These are phyloP conservation scores for Apiospora sp. DNA, from an alignment of 2,329 filamentous ascomycete species.

Conservation along the genomic window DNA sequence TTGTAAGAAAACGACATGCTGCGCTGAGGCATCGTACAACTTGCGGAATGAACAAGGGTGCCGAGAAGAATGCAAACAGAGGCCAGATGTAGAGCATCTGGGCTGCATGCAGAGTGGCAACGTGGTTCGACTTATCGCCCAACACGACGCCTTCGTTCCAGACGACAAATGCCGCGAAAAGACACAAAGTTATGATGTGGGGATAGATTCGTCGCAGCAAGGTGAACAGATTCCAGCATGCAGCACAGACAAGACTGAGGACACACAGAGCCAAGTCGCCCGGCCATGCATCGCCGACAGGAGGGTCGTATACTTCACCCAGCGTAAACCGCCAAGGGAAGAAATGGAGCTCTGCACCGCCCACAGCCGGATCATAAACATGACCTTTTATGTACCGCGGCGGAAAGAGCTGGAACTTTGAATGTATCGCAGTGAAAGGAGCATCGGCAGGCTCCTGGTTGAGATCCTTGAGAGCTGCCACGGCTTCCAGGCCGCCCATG, in stretches of 20 bases:
- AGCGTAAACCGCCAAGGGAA: slow-evolving; percentile 53
- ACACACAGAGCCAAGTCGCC: slow-evolving; percentile 64
- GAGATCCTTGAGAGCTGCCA: slow-evolving; percentile 59
- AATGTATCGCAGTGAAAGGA: slow-evolving; percentile 41
- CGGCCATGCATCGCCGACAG: slow-evolving; percentile 54
- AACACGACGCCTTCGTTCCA: slow-evolving; percentile 95
- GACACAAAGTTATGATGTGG: slow-evolving; percentile 65
- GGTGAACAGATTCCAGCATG: slow-evolving; percentile 55
- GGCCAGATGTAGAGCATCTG: slow-evolving; percentile 98
- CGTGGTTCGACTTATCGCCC: slow-evolving; percentile 92
- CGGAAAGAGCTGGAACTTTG: slow-evolving; percentile 48
- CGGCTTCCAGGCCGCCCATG: slow-evolving; percentile 68
- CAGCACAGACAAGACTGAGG: slow-evolving; percentile 70
- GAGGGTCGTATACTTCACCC: slow-evolving; percentile 64
- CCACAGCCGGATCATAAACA: slow-evolving; percentile 62
- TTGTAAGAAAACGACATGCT: not conserved
- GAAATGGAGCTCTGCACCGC: slow-evolving; percentile 49
- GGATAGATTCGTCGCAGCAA: slow-evolving; percentile 62
- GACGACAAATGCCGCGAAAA: slow-evolving; percentile 65
- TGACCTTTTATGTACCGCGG: slow-evolving; percentile 58
- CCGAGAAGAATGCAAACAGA: slow-evolving; percentile 88
- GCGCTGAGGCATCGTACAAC: slow-evolving; percentile 47
- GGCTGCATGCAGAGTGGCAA: slow-evolving; percentile 85
- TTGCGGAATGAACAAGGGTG: slow-evolving; percentile 72
- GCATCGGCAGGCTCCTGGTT: slow-evolving; percentile 43